These are phyloP conservation scores for Arabis hirsuta DNA, from an alignment of 345 rosid genomes.

Conservation along the genomic window DNA sequence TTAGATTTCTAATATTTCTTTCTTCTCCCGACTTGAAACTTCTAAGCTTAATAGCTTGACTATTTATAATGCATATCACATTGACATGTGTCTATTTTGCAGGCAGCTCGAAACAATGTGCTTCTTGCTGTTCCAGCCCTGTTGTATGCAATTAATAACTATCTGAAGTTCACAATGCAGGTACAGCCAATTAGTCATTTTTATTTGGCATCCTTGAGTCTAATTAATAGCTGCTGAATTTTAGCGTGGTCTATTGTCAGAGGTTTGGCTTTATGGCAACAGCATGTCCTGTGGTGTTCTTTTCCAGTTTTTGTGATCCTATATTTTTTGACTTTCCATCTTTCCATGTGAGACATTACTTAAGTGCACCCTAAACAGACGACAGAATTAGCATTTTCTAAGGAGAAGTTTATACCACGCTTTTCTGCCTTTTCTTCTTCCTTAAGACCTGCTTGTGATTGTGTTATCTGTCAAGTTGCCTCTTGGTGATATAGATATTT, in stretches of 20 bases:
- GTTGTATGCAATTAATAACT: slow-evolving; percentile 89
- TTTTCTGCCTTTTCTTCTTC: slow-evolving; percentile 7
- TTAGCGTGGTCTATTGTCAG: slow-evolving; percentile 25
- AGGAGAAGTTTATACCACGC: slow-evolving; percentile 1
- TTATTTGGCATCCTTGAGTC: slow-evolving; percentile 23
- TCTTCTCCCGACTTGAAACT: not conserved
- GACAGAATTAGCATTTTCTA: slow-evolving; percentile 15
- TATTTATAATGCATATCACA: slow-evolving; percentile 22
- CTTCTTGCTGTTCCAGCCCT: slow-evolving; percentile 97
- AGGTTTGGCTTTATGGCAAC: slow-evolving; percentile 18
- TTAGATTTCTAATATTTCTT: slow-evolving; percentile 3
- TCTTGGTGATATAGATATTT: slow-evolving; percentile 20
- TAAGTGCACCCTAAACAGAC: slow-evolving; percentile 12
- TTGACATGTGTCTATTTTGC: slow-evolving; percentile 42
- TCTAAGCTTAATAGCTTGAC: slow-evolving; percentile 4
- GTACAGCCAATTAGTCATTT: slow-evolving; percentile 45
- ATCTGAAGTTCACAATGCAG: slow-evolving; percentile 98
- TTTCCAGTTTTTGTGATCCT: slow-evolving; percentile 17
- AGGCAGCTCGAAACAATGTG: slow-evolving; percentile 95
- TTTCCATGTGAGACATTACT: slow-evolving; percentile 4
- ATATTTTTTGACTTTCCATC: slow-evolving; percentile 20
- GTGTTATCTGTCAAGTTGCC: slow-evolving; percentile 6
- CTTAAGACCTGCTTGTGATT: slow-evolving; percentile 15
- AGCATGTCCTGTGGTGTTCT: slow-evolving; percentile 18
- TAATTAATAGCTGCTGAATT: slow-evolving; percentile 17